These are phyloP conservation scores for Calendula officinalis DNA, from an alignment of 129 eudicot species.

Conservation along the genomic window DNA sequence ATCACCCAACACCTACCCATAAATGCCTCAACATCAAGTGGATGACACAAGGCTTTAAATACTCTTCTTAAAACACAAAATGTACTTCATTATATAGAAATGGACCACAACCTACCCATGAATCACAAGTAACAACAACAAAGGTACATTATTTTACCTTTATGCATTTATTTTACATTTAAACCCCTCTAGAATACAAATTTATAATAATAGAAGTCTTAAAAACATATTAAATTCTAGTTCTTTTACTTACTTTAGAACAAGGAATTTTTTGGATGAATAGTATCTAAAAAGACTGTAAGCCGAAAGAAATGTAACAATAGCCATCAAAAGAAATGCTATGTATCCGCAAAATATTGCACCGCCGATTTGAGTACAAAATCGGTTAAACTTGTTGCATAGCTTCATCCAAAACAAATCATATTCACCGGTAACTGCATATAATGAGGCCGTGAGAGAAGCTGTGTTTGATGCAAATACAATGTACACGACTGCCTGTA, in stretches of 20 bases:
- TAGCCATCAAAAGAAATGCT: slow-evolving; percentile 42
- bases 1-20: slow-evolving; percentile 18
- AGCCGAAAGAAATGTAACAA: slow-evolving; percentile 52
- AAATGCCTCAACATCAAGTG: slow-evolving; percentile 10
- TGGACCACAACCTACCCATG: slow-evolving; percentile 32
- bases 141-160: slow-evolving; percentile 13
- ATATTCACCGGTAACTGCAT: slow-evolving; percentile 43
- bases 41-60: slow-evolving; percentile 29
- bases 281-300: slow-evolving; percentile 57
- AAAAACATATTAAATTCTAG: neutral
- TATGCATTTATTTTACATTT: neutral
- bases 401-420: slow-evolving; percentile 61
- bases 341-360: slow-evolving; percentile 41
- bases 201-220: neutral
- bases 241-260: slow-evolving; percentile 28
- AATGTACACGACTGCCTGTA: slow-evolving; percentile 50
- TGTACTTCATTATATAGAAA: slow-evolving; percentile 21
- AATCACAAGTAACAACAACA: slow-evolving; percentile 31
- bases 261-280: slow-evolving; percentile 53
- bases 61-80: slow-evolving; percentile 3
- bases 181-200: slow-evolving; percentile 1
- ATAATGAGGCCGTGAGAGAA: slow-evolving; percentile 27
- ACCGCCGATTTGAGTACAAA: slow-evolving; percentile 65
- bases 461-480: slow-evolving; percentile 49
- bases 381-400: slow-evolving; percentile 55